Evolutionary conservation across 495 filamentous ascomycete genomes (phyloP), one percentile per base, ranked within the genome.

Genomic region (Aspergillus sparsus): DNA sequence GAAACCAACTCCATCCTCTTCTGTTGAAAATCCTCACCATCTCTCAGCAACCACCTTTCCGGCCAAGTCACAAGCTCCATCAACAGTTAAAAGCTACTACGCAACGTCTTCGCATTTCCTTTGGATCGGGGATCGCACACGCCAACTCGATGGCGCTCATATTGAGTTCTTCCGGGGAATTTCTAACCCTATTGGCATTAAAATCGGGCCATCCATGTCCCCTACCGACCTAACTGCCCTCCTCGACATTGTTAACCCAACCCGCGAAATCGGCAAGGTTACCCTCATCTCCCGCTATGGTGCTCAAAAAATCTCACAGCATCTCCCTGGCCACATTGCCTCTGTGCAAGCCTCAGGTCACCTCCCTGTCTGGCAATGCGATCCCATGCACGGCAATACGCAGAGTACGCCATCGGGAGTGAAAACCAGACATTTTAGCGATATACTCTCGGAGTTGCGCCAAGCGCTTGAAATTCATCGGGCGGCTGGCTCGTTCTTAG

Each of bases 111-210:
- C 90, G 0, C 95, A 98, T 73, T 97, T 98, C 77, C 81, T 98
- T 66, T 98, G 94, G 94, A 93, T 98, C 68, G 94, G 94, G 32
- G 94, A 98, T 73, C 89, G 94, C 55, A 98, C 94, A 2, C 86
- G 94, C 34, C 93, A 97, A 68, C 80, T 97, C 31, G 86, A 91
- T 74, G 89, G 91, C 61, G 95, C 90, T 0, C 94, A 98, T 74
- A 86, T 98, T 59, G 94, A 98, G 77, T 98, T 91, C 80, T 96
- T 98, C 83, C 89, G 94, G 37, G 94, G 94, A 37, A 87, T 98
- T 63, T 86, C 89, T 65, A 98, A 98, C 72, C 94, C 94, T 0
- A 88, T 98, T 62, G 94, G 94, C 13, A 88, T 98, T 68, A 98
- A 98, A 74, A 89, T 98, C 53, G 94, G 94, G 0, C 94, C 94